A percentile compares a stretch with the other conserved stretches of the same genome.
These are phyloP conservation scores for Takashimella tepidaria DNA, from an alignment of 1,284 basidiomycete species.

Conservation along the genomic window DNA sequence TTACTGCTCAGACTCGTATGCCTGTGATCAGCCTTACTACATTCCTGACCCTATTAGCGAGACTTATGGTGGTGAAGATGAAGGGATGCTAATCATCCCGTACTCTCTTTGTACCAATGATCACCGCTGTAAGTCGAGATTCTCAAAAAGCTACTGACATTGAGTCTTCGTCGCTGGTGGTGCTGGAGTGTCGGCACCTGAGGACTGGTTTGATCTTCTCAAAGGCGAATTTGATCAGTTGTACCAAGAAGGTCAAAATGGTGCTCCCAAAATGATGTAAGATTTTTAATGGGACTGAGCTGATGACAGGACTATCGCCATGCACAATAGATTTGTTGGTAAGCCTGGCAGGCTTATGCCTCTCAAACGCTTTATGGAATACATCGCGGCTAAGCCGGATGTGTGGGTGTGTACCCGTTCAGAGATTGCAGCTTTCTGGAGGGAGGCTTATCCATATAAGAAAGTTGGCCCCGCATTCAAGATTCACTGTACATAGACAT, in stretches of 20 bases:
- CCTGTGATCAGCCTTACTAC: constrained; percentile 23
- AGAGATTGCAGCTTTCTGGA: constrained; percentile 45
- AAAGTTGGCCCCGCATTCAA: constrained; percentile 16
- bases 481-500: constrained; percentile 1
- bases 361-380: constrained; percentile 41
- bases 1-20: constrained; percentile 27
- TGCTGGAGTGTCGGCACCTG: constrained; percentile 27
- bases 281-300: neutral
- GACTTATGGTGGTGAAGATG: constrained; percentile 22
- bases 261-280: constrained; percentile 36
- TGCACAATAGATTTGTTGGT: constrained; percentile 47
- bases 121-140: constrained; percentile 21
- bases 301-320: constrained; percentile 41
- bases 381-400: constrained; percentile 37
- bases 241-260: constrained; percentile 35
- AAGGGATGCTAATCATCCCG: constrained; percentile 37
- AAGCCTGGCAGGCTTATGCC: constrained; percentile 43
- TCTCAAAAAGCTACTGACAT: neutral
- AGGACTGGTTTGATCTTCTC: constrained; percentile 40
- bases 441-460: constrained; percentile 36
- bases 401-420: constrained; percentile 46
- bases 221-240: constrained; percentile 45
- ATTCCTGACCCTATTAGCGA: constrained; percentile 15
- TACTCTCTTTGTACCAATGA: constrained; percentile 38
- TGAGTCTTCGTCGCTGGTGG: constrained; percentile 32